phyloP scores from a whole-genome alignment of 257 asterid genomes.

The Buddleja alternifolia region DNA sequence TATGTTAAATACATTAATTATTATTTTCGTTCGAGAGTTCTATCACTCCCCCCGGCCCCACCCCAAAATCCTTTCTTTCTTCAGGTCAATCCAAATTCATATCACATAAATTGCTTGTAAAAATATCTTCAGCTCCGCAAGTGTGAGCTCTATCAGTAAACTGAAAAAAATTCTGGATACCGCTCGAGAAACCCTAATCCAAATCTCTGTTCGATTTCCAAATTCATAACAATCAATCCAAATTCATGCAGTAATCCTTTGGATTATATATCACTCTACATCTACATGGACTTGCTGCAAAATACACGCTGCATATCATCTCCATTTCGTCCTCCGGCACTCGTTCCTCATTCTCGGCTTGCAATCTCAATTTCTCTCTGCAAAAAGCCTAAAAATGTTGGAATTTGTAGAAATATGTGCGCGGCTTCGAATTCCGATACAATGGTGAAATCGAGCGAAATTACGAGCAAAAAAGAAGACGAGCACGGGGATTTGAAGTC shows the following conservation, averaged over 20 bases:
- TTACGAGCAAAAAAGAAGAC: conserved; percentile 43
- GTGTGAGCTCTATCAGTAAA: conserved; percentile 17
- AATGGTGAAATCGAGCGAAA: conserved; percentile 54
- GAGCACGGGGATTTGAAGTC: conserved; percentile 65
- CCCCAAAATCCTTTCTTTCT: too few species aligned
- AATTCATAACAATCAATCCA: not conserved
- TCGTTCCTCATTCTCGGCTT: conserved; percentile 39
- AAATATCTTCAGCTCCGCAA: conserved; percentile 35
- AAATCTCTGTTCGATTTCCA: not conserved
- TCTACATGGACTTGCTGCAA: conserved; percentile 61
- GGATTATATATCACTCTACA: not conserved
- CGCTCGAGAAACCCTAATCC: conserved; percentile 20
- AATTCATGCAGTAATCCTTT: conserved; percentile 29
- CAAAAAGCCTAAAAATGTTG: conserved; percentile 30
- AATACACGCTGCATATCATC: conserved; percentile 58
- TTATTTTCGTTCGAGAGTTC: too few species aligned
- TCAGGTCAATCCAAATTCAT: conserved; percentile 34
- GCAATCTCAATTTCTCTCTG: conserved; percentile 35
- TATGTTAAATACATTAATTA: too few species aligned
- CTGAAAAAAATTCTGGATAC: not conserved
- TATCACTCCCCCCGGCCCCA: too few species aligned
- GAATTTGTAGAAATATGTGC: conserved; percentile 42
- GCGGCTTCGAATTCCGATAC: conserved; percentile 69
- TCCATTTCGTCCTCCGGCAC: conserved; percentile 51
- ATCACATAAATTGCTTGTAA: not conserved